Evolutionary conservation across 2,329 filamentous ascomycete genomes (phyloP).

Genomic region (Alternaria consortialis): DNA sequence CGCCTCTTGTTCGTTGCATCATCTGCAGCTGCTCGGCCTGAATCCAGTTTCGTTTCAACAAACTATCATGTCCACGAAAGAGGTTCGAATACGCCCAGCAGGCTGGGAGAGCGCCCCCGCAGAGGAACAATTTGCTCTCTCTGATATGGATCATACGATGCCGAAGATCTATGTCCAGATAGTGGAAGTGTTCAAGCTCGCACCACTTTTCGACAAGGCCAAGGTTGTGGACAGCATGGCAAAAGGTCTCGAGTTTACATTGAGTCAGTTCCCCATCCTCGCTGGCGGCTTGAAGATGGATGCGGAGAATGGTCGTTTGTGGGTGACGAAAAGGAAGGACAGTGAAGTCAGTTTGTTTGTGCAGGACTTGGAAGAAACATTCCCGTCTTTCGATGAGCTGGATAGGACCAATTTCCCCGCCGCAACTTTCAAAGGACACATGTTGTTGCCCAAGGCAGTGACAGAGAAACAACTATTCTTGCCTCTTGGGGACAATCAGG

Average conservation of each 20-base stretch:
- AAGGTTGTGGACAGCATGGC: slow-evolving; percentile 20
- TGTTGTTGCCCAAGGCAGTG: slow-evolving; percentile 1
- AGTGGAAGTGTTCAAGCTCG: slow-evolving; percentile 25
- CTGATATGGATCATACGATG: slow-evolving; percentile 19
- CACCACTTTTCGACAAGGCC: slow-evolving; percentile 8
- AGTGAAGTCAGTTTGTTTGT: slow-evolving; percentile 21
- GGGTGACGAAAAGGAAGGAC: slow-evolving; percentile 23
- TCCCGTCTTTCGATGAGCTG: slow-evolving; percentile 25
- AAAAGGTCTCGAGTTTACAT: slow-evolving; percentile 23
- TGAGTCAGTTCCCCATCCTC: slow-evolving; percentile 26
- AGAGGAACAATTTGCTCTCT: not conserved
- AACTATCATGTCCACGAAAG: not conserved
- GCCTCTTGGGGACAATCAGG: not conserved
- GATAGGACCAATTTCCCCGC: slow-evolving; percentile 23
- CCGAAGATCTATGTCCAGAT: slow-evolving; percentile 32
- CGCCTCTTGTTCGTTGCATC: not conserved
- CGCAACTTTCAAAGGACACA: not conserved
- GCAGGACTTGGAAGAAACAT: slow-evolving; percentile 19
- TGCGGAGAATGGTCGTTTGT: slow-evolving; percentile 20
- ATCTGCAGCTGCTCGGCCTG: not conserved
- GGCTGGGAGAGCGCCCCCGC: slow-evolving; percentile 1
- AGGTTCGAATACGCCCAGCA: not conserved
- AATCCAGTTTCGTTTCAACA: not conserved
- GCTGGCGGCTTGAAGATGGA: slow-evolving; percentile 24
- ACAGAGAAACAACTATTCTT: slow-evolving; percentile 6